phyloP scores from a whole-genome alignment of 176 grass and related monocot genomes.

The Aegilops tauschii region DNA sequence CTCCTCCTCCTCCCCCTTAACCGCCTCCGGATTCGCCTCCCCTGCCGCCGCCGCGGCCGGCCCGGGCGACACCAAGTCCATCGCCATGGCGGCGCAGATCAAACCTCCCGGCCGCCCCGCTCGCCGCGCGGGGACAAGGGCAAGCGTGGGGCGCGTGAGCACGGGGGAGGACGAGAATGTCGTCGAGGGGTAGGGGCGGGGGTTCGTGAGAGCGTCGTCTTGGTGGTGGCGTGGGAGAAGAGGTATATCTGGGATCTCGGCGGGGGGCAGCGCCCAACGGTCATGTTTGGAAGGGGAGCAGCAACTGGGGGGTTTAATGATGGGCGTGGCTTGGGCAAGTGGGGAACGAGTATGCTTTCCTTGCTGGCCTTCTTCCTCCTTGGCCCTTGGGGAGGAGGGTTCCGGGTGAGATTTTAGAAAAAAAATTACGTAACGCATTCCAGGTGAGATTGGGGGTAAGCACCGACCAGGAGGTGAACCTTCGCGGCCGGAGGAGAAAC shows the following conservation, averaged over 20 bases:
- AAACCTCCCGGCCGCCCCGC: not conserved
- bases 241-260: slow-evolving; percentile 41
- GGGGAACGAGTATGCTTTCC: slow-evolving; percentile 28
- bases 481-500: too few species aligned
- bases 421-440: too few species aligned
- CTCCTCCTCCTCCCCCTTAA: not conserved
- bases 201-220: not conserved
- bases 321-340: slow-evolving; percentile 20
- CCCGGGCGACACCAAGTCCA: slow-evolving; percentile 6
- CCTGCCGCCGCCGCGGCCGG: not conserved
- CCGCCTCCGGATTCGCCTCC: not conserved
- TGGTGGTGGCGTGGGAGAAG: not conserved
- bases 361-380: not conserved
- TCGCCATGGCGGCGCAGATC: slow-evolving; percentile 19
- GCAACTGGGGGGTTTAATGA: not conserved
- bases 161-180: slow-evolving; percentile 16
- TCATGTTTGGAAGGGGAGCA: slow-evolving; percentile 33
- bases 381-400: too few species aligned
- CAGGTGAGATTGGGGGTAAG: too few species aligned
- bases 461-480: too few species aligned
- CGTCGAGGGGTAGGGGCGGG: not conserved
- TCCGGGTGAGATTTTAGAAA: too few species aligned
- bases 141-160: slow-evolving; percentile 11
- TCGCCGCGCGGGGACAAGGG: not conserved
- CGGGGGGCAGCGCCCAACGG: slow-evolving; percentile 50